Conservation (phyloP, 2,329 filamentous ascomycete species). For the Fusarium redolens region DNA sequence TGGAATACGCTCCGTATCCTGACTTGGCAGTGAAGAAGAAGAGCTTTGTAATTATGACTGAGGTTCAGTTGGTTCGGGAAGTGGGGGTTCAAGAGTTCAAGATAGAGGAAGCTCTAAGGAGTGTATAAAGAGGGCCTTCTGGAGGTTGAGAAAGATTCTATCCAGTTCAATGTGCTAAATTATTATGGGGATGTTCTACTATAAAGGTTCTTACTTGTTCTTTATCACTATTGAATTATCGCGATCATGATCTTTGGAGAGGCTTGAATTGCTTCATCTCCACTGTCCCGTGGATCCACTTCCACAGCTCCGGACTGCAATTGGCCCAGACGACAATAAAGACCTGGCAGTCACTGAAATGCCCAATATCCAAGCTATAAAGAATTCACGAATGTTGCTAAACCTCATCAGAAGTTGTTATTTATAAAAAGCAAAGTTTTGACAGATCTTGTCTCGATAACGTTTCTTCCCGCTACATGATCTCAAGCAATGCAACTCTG, state of each 20-base stretch:
- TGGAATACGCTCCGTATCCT: not conserved
- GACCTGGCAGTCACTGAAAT: not conserved
- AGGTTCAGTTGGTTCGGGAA: not conserved
- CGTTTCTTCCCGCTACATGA: not conserved
- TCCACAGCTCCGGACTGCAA: not conserved
- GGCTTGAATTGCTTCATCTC: not conserved
- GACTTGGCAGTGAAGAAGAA: not conserved
- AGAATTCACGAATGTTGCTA: not conserved
- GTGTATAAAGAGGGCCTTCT: not conserved
- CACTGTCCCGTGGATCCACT: not conserved
- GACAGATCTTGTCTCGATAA: fast-evolving
- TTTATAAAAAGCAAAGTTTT: fast-evolving
- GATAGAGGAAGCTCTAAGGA: not conserved
- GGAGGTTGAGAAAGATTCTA: not conserved
- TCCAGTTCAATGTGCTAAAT: too few relatives aligned
- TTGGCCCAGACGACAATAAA: fast-evolving
- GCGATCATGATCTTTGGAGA: not conserved
- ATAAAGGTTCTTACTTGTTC: too few relatives aligned
- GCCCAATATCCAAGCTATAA: not conserved
- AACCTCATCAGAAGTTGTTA: fast-evolving
- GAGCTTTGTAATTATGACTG: not conserved
- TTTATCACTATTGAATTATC: too few relatives aligned
- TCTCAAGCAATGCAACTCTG: not conserved
- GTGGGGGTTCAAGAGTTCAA: not conserved
- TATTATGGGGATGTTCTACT: too few relatives aligned